These are phyloP conservation scores for Calonectria crousiana DNA, from an alignment of 2,329 filamentous ascomycete species.

Conservation along the genomic window DNA sequence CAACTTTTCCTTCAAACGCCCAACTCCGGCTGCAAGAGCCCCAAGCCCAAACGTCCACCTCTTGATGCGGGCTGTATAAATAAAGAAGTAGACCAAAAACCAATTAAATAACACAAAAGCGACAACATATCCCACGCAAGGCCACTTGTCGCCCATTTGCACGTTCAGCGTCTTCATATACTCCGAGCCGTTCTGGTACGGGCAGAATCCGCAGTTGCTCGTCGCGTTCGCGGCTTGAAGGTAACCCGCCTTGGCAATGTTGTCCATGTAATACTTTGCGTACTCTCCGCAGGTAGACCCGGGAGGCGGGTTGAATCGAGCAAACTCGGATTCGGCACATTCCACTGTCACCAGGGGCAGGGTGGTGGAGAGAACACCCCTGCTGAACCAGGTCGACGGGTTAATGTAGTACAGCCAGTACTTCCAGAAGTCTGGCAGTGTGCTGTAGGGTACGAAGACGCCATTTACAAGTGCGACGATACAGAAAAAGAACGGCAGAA, in stretches of 20 bases:
- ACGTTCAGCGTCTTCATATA: conserved; percentile 71
- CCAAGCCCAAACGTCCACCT: conserved; percentile 78
- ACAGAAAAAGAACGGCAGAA: conserved; percentile 84
- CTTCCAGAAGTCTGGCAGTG: conserved; percentile 74
- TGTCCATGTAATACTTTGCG: conserved; percentile 67
- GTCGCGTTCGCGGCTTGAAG: conserved; percentile 72
- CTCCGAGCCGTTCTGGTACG: conserved; percentile 67
- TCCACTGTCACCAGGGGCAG: conserved; percentile 42
- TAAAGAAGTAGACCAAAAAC: conserved; percentile 79
- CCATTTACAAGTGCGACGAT: conserved; percentile 82
- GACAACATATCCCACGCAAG: conserved; percentile 75
- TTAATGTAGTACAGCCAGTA: conserved; percentile 22
- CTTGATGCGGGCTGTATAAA: conserved; percentile 77
- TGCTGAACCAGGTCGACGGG: conserved; percentile 14
- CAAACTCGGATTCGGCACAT: conserved; percentile 52
- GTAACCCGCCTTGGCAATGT: conserved; percentile 63
- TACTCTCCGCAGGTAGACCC: conserved; percentile 74
- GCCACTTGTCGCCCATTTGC: conserved; percentile 71
- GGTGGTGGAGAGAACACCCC: conserved; percentile 10
- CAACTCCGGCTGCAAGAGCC: neutral
- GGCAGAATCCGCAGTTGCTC: conserved; percentile 75
- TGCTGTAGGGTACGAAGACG: conserved; percentile 74
- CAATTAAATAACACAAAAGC: conserved; percentile 79
- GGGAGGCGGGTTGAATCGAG: conserved; percentile 68
- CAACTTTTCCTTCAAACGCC: neutral